Evolutionary conservation across 75 land plant genomes (phyloP).

Genomic region (Picea sitchensis): DNA sequence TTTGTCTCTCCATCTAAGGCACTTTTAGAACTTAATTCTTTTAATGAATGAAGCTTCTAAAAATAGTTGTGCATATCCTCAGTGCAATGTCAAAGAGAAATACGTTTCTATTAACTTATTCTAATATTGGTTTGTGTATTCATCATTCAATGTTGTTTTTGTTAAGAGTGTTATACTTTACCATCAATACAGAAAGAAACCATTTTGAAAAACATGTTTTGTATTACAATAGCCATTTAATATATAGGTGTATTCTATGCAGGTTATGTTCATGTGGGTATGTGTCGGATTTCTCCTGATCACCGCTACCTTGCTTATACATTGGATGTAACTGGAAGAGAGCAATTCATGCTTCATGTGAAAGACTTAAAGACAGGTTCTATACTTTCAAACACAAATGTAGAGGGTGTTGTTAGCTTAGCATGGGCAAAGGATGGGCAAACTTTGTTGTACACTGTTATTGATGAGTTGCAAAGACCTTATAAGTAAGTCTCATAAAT

Average conservation of each 20-base stretch:
- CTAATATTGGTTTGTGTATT: not conserved
- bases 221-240: no score
- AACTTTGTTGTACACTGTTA: conserved; percentile 61
- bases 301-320: conserved; percentile 91
- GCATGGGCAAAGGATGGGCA: conserved; percentile 73
- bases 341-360: conserved; percentile 66
- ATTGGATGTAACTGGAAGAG: conserved; percentile 66
- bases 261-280: conserved; percentile 97
- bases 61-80: not conserved
- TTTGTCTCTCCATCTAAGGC: not conserved
- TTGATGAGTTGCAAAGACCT: conserved; percentile 68
- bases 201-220: conserved; percentile 1
- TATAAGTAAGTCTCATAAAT: conserved; percentile 42
- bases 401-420: conserved; percentile 82
- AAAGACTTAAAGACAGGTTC: conserved; percentile 62
- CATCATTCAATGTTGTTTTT: not conserved
- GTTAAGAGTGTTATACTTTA: not conserved
- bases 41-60: not conserved
- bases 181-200: no score
- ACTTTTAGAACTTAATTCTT: not conserved
- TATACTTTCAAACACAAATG: conserved; percentile 25
- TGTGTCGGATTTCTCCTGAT: conserved; percentile 81
- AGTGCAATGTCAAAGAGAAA: not conserved
- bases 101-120: not conserved
- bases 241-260: conserved; percentile 10